Evolutionary conservation across 2,329 filamentous ascomycete genomes (phyloP).

Genomic region (Calonectria pauciramosa): DNA sequence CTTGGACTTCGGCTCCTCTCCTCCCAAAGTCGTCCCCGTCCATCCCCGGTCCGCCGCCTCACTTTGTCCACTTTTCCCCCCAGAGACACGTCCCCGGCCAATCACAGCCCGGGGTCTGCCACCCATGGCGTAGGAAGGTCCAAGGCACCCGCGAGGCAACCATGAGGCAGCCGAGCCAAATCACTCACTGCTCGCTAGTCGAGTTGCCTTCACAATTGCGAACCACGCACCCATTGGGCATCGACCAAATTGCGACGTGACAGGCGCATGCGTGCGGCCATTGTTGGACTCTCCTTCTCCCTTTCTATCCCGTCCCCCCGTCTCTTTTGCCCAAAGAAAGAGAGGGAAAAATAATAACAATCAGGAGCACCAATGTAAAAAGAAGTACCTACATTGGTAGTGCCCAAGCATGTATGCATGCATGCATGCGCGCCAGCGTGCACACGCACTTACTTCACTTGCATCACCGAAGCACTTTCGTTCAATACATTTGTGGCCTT

Average conservation of each 20-base stretch:
- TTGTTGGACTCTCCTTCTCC: not conserved
- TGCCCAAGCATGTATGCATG: not conserved
- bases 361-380: not conserved
- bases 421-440: not conserved
- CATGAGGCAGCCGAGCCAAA: conserved; percentile 23
- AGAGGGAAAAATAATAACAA: not conserved
- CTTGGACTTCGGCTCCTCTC: not conserved
- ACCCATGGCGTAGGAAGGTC: not conserved
- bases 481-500: conserved; percentile 1
- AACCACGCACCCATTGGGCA: conserved; percentile 16
- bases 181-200: conserved; percentile 2
- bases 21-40: not conserved
- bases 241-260: not conserved
- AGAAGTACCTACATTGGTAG: not conserved
- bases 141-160: conserved; percentile 31
- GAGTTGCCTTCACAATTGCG: conserved; percentile 20
- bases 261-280: not conserved
- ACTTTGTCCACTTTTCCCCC: conserved; percentile 17
- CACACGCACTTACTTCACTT: not conserved
- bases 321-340: not conserved
- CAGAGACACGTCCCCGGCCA: not conserved
- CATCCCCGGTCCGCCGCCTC: conserved; percentile 26
- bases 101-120: conserved; percentile 11
- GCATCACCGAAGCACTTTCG: not conserved
- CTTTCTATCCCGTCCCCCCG: not conserved